Evolutionary conservation across 805 yeast genomes (phyloP).

Genomic region (Barnettozyma siamensis): DNA sequence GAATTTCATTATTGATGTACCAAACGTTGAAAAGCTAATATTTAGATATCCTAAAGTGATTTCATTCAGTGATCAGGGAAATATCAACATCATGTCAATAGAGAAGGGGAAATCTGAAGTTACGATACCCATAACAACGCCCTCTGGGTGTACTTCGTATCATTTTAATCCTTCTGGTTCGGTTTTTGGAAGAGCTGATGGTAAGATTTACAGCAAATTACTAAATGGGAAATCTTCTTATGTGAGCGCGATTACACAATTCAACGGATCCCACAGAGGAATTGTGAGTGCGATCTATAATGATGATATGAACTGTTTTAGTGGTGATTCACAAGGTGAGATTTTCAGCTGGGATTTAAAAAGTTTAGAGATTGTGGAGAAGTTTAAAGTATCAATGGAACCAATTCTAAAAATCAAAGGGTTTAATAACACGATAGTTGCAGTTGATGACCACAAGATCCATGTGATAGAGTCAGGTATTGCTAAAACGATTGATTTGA

Average conservation of each 20-base stretch:
- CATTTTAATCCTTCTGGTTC: constrained; percentile 12
- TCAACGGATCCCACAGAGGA: constrained; percentile 8
- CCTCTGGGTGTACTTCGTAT: constrained; percentile 14
- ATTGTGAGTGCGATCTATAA: constrained; percentile 14
- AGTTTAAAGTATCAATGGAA: constrained; percentile 4
- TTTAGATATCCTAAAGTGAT: constrained; percentile 16
- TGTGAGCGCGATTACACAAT: constrained; percentile 7
- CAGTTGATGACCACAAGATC: constrained; percentile 5
- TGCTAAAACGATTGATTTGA: constrained; percentile 4
- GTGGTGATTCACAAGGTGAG: constrained; percentile 20
- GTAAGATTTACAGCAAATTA: constrained; percentile 13
- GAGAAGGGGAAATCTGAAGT: constrained; percentile 14
- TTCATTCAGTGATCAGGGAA: constrained; percentile 16
- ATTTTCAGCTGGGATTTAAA: constrained; percentile 17
- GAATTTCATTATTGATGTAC: constrained; percentile 5
- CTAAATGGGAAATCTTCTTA: constrained; percentile 14
- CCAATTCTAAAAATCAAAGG: constrained; percentile 13
- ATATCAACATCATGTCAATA: constrained; percentile 11
- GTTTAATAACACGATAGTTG: constrained; percentile 6
- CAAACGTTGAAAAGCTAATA: constrained; percentile 7
- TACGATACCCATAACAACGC: constrained; percentile 18
- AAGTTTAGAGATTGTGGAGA: constrained; percentile 4
- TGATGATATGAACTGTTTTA: constrained; percentile 15
- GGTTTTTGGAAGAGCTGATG: constrained; percentile 19
- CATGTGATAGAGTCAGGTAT: constrained; percentile 6